These are phyloP conservation scores for Ulmus americana DNA, from an alignment of 331 rosid species.

Conservation along the genomic window DNA sequence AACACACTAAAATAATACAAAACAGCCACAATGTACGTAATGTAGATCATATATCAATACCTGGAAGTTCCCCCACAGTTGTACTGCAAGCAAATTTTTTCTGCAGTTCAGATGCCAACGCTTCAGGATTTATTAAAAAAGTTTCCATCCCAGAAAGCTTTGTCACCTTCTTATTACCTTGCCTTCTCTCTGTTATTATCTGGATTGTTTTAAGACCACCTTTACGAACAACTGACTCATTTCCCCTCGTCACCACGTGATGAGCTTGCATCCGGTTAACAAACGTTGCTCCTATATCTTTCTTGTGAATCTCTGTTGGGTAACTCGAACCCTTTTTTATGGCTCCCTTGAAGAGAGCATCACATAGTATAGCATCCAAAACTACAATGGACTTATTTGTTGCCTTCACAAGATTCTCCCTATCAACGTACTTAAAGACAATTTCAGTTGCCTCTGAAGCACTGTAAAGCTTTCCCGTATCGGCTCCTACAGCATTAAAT, in stretches of 20 bases:
- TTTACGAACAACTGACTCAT: constrained; percentile 76
- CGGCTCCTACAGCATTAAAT: constrained; percentile 68
- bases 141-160: constrained; percentile 77
- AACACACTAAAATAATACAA: neutral
- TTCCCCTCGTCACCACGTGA: constrained; percentile 75
- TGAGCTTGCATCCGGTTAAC: constrained; percentile 84
- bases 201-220: constrained; percentile 80
- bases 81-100: constrained; percentile 97
- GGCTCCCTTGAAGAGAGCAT: constrained; percentile 79
- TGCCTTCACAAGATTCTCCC: constrained; percentile 69
- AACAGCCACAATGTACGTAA: constrained; percentile 3
- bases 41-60: constrained; percentile 23
- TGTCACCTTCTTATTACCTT: constrained; percentile 92
- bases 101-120: constrained; percentile 88
- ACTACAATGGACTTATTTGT: constrained; percentile 51
- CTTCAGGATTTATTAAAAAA: constrained; percentile 77
- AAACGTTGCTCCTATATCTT: constrained; percentile 68
- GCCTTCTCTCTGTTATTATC: constrained; percentile 81
- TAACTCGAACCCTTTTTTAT: constrained; percentile 76
- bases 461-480: constrained; percentile 50
- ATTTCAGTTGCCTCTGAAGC: constrained; percentile 71
- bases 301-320: constrained; percentile 86
- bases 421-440: constrained; percentile 66
- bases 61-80: constrained; percentile 75
- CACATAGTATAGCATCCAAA: constrained; percentile 67